Percentiles rank a stretch among this genome's conserved stretches.
These are phyloP conservation scores for Drechslerella dactyloides DNA, from an alignment of 2,329 filamentous ascomycete genomes.

Conservation along the genomic window DNA sequence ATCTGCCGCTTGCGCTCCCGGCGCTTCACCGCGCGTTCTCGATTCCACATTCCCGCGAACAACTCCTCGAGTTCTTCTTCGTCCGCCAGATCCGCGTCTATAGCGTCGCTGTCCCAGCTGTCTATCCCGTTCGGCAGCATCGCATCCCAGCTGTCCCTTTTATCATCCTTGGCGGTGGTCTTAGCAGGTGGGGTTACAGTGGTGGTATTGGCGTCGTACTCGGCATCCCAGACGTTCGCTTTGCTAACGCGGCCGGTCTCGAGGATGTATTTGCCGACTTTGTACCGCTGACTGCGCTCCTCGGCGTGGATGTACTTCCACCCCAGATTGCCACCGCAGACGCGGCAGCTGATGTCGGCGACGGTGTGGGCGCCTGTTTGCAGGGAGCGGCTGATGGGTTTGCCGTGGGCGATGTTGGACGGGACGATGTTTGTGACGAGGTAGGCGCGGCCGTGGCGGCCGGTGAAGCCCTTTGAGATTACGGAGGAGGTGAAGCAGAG, in stretches of 20 bases:
- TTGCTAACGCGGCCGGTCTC: conserved; percentile 67
- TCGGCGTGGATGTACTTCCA: conserved; percentile 73
- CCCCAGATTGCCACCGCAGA: conserved; percentile 66
- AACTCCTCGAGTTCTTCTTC: conserved; percentile 72
- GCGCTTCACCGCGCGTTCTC: conserved; percentile 61
- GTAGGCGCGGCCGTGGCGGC: conserved; percentile 69
- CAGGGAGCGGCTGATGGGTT: conserved; percentile 65
- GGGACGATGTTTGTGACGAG: conserved; percentile 62
- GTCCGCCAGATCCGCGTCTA: conserved; percentile 68
- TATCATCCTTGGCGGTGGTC: neutral
- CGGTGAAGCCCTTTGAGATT: conserved; percentile 70
- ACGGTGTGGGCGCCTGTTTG: conserved; percentile 70
- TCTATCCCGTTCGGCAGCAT: conserved; percentile 9
- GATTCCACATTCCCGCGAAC: conserved; percentile 69
- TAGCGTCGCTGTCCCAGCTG: conserved; percentile 40
- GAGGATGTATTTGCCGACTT: conserved; percentile 72
- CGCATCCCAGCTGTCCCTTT: neutral
- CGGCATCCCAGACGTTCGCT: conserved; percentile 63
- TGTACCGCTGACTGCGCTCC: conserved; percentile 68
- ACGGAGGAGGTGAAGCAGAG: conserved; percentile 69
- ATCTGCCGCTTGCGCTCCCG: conserved; percentile 48
- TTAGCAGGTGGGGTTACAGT: conserved; percentile 28
- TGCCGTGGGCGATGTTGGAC: conserved; percentile 65
- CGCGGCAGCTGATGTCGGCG: conserved; percentile 67
- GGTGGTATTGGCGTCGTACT: conserved; percentile 44